Evolutionary conservation across 306 rosid genomes (phyloP).

Genomic region (Betula pendula): DNA sequence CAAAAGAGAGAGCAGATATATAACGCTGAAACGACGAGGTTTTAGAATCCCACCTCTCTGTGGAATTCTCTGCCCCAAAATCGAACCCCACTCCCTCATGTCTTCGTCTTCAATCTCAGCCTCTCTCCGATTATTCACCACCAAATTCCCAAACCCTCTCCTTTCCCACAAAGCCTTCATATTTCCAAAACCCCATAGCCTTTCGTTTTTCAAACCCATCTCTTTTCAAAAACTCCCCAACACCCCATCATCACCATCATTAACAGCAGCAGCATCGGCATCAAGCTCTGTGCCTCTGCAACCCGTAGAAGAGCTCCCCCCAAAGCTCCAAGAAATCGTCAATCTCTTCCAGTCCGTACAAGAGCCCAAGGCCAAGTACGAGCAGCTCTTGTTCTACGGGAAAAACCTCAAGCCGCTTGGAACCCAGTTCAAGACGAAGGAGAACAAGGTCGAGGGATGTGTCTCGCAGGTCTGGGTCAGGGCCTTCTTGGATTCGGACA

Average conservation of each 20-base stretch:
- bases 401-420: slow-evolving; percentile 82
- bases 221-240: slow-evolving; percentile 63
- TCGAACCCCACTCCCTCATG: slow-evolving; percentile 30
- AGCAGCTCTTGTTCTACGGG: slow-evolving; percentile 89
- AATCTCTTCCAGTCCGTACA: slow-evolving; percentile 82
- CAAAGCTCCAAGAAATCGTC: slow-evolving; percentile 87
- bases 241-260: slow-evolving; percentile 18
- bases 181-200: slow-evolving; percentile 19
- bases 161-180: slow-evolving; percentile 1
- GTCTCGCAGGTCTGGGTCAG: slow-evolving; percentile 99
- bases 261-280: slow-evolving; percentile 29
- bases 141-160: slow-evolving; percentile 34
- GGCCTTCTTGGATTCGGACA: slow-evolving; percentile 64
- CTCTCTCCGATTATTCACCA: slow-evolving; percentile 53
- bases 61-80: not conserved
- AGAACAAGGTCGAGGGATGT: slow-evolving; percentile 90
- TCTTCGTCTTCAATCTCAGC: slow-evolving; percentile 50
- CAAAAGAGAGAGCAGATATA: no score
- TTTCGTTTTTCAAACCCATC: slow-evolving; percentile 48
- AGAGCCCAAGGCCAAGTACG: slow-evolving; percentile 78
- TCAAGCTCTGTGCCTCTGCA: slow-evolving; percentile 52
- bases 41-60: not conserved
- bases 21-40: not conserved
- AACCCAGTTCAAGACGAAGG: slow-evolving; percentile 54
- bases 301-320: slow-evolving; percentile 87